These are phyloP conservation scores for Adenanthera pavonina DNA, from an alignment of 306 rosid genomes.

Conservation along the genomic window DNA sequence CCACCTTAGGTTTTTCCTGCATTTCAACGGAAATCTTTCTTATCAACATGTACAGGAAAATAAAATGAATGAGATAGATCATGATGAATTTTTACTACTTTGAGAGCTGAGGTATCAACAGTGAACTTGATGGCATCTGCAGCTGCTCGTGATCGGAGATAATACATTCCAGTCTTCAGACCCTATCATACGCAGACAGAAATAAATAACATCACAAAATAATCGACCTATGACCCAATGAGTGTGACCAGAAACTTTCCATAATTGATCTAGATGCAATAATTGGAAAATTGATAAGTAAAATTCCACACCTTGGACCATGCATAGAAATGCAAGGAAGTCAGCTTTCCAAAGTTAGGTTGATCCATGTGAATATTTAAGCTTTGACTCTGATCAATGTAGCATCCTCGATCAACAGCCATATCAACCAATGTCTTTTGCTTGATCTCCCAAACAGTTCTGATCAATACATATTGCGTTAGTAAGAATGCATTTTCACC, in stretches of 20 bases:
- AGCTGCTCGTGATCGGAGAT: slow-evolving; percentile 78
- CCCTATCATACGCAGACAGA: slow-evolving; percentile 55
- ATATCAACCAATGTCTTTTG: slow-evolving; percentile 84
- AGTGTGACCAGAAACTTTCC: background rate
- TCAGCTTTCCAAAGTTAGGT: slow-evolving; percentile 83
- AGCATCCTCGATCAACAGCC: slow-evolving; percentile 88
- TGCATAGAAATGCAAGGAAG: slow-evolving; percentile 91
- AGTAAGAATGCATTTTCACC: slow-evolving; percentile 22
- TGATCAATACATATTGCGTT: slow-evolving; percentile 40
- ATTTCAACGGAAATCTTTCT: slow-evolving; percentile 14
- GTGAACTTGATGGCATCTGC: slow-evolving; percentile 89
- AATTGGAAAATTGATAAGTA: background rate
- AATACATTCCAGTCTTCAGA: slow-evolving; percentile 87
- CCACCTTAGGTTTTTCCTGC: slow-evolving; percentile 56
- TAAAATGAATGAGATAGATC: background rate
- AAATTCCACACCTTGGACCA: slow-evolving; percentile 69
- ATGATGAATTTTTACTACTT: slow-evolving; percentile 41
- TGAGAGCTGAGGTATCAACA: slow-evolving; percentile 67
- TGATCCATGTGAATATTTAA: slow-evolving; percentile 88
- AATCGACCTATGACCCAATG: background rate
- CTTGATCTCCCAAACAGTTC: slow-evolving; percentile 98
- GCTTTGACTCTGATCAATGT: slow-evolving; percentile 91
- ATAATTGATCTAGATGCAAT: background rate
- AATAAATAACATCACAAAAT: background rate
- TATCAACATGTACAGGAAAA: background rate